Evolutionary conservation across 257 asterid species (phyloP), one percentile per base, ranked within the genome.

Genomic region (Solanum peruvianum): DNA sequence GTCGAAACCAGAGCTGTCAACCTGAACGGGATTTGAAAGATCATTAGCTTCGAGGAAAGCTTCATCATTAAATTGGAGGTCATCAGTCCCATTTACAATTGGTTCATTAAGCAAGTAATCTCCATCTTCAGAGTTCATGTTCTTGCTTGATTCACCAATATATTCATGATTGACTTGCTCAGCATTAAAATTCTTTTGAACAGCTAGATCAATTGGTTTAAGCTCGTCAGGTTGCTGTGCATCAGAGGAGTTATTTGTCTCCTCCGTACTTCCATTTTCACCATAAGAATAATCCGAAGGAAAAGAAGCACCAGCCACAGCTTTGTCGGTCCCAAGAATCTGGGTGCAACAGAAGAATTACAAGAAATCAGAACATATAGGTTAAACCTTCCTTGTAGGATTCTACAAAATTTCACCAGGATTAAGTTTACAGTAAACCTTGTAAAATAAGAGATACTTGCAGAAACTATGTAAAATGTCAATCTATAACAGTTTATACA

Each of bases 31-130:
- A 89, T 89, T 88, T 29, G 93, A 44, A 45, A 97, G 93, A 91
- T 97, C 98, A 86, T 92, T 91, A 70, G 98, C 91, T 89, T 96
- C 98, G 73, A 94, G 88, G 86, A 93, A 93, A 80, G 95, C 94
- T 72, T 92, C 96, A 84, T 88, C 92, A 41, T 89, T 93, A 89
- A 88, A 94, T 64, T 85, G 90, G 88, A 89, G 90, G 71, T 88
- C 76, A 66, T 88, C 93, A 14, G 88, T 35, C 56, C 93, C 88
- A 90, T 93, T 94, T 82, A 91, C 27, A 87, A 89, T 90, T 87
- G 98, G 94, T 87, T 93, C 94, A 89, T 92, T 95, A 66, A 90
- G 97, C 83, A 92, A 88, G 95, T 82, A 93, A 89, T 93, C 94
- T 86, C 89, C 49, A 82, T 88, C 93, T 82, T 92, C 95, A 29